Base-by-base conservation (phyloP, 345 rosid genomes). In the Lepidium didymum region DNA sequence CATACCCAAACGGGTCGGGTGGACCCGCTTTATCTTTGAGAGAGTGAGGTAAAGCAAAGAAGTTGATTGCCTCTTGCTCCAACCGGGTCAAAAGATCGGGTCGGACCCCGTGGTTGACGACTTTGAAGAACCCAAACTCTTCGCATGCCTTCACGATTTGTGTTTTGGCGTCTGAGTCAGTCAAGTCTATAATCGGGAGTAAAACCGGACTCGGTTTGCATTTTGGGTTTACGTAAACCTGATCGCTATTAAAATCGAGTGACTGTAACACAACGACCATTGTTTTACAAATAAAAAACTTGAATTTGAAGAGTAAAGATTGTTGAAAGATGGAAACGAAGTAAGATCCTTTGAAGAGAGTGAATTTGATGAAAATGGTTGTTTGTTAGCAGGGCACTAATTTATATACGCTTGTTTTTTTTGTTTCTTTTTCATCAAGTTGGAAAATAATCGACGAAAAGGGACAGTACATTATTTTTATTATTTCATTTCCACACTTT, bases 1-100 rank as follows among this genome's bases (percentile, higher is more conserved):
- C 97, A 61, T 89, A 91, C 15, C 97, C 97, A 19, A 85, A 89
- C 43, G 96, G 97, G 76, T 79, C 75, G 6, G 96, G 82, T 25
- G 90, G 96, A 13, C 96, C 85, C 6, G 83, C 80, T 36, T 62
- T 73, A 35, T 83, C 90, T 75, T 88, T 91, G 62, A 80, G 84
- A 12, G 81, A 65, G 43, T 78, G 87, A 8, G 90, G 78, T 42
- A 79, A 76, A 53, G 77, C 67, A 59, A 91, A 91, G 84, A 91
- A 88, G 5, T 58, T 62, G 29, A 53, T 23, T 12, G 91, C 91
- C 41, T 84, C 83, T 16, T 69, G 37, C 67, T 87, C 96, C 72
- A 88, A 47, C 29, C 66, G 62, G 53, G 74, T 53, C 70, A 81
- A 60, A 64, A 81, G 56, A 47, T 85, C 90, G 64, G 76, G 51